Conservation (phyloP, 306 rosid species). For the Canavalia ensiformis region DNA sequence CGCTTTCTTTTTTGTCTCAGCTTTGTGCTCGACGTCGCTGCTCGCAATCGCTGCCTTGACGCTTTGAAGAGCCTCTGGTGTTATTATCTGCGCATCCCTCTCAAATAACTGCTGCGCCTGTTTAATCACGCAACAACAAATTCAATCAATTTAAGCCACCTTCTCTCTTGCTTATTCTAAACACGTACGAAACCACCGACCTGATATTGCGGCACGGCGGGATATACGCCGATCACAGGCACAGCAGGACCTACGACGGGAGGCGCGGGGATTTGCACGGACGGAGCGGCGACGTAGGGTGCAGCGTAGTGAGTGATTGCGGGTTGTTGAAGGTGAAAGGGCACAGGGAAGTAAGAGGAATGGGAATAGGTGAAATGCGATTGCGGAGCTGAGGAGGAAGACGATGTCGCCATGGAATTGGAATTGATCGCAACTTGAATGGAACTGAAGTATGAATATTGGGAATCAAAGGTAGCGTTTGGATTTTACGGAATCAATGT, state of each 20-base stretch:
- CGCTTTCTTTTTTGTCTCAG: constrained; percentile 87
- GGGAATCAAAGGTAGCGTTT: neutral
- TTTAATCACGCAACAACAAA: constrained; percentile 13
- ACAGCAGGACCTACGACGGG: constrained; percentile 56
- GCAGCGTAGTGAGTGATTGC: constrained; percentile 61
- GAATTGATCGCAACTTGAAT: neutral
- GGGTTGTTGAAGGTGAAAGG: constrained; percentile 88
- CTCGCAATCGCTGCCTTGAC: constrained; percentile 95
- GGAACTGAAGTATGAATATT: neutral
- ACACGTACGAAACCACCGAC: constrained; percentile 9
- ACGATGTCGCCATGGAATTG: constrained; percentile 60
- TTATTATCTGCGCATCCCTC: constrained; percentile 91
- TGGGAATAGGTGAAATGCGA: constrained; percentile 70
- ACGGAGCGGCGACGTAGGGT: constrained; percentile 58
- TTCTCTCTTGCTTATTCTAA: neutral
- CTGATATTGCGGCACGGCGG: constrained; percentile 78
- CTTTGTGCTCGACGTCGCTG: constrained; percentile 88
- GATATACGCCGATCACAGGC: constrained; percentile 51
- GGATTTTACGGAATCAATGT: neutral
- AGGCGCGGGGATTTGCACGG: constrained; percentile 51
- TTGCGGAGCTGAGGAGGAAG: constrained; percentile 63
- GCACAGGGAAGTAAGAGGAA: constrained; percentile 73
- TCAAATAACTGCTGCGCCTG: constrained; percentile 95
- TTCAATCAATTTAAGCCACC: neutral
- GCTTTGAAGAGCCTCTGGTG: constrained; percentile 93